Conservation (phyloP, 805 yeast genomes). For the Wickerhamiella azymoides region DNA sequence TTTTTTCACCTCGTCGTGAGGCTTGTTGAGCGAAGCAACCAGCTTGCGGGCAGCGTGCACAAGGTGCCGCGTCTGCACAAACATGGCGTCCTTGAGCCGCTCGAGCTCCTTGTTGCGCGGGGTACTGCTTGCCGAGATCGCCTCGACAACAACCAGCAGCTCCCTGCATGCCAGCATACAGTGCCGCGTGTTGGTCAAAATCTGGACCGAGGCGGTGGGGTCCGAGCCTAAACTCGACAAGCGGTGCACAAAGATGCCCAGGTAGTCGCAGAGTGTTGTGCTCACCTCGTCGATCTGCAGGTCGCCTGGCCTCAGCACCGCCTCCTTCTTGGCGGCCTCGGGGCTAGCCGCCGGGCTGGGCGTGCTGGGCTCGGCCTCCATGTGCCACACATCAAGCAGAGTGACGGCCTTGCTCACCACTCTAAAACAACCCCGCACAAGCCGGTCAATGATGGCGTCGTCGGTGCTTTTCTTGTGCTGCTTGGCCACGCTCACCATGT, state of each 20-base stretch:
- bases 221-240: conserved; percentile 19
- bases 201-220: conserved; percentile 22
- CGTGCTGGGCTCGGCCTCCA: conserved; percentile 14
- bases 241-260: conserved; percentile 24
- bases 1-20: conserved; percentile 12
- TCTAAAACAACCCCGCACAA: conserved; percentile 23
- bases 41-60: conserved; percentile 27
- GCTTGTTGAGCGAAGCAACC: conserved; percentile 20
- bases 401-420: conserved; percentile 24
- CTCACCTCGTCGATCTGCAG: conserved; percentile 26
- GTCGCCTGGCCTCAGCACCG: background rate
- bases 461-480: conserved; percentile 22
- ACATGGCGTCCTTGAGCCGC: conserved; percentile 24
- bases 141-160: conserved; percentile 26
- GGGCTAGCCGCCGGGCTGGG: conserved; percentile 9
- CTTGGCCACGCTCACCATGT: conserved; percentile 27
- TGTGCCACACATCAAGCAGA: conserved; percentile 22
- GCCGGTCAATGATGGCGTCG: conserved; percentile 21
- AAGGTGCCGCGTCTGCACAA: conserved; percentile 23
- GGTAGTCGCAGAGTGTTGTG: conserved; percentile 24
- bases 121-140: conserved; percentile 18
- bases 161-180: conserved; percentile 30
- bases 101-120: conserved; percentile 23
- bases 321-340: background rate
- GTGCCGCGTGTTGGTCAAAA: conserved; percentile 26